phyloP scores from a whole-genome alignment of 1,139 yeast species.

The Nakaseomyces nivariensis region DNA sequence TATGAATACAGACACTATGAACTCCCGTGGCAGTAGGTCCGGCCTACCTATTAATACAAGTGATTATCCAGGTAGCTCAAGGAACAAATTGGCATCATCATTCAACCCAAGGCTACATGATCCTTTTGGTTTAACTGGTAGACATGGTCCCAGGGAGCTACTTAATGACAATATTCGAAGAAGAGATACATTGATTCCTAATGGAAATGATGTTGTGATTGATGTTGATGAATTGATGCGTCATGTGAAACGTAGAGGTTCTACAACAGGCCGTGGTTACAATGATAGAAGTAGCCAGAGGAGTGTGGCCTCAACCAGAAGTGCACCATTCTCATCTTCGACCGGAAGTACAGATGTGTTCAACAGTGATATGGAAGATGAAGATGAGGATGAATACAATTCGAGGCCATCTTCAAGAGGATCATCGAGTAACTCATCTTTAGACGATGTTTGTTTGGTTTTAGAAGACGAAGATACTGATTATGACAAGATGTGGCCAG shows the following conservation, averaged over 20 bases:
- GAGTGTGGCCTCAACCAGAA: conserved; percentile 5
- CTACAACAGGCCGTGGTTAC: conserved; percentile 5
- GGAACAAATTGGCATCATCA: neutral
- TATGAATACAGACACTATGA: neutral
- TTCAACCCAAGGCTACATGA: conserved; percentile 4
- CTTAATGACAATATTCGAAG: neutral
- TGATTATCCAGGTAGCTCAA: neutral
- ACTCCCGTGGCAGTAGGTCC: neutral
- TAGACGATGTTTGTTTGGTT: conserved; percentile 86
- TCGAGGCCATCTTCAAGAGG: conserved; percentile 33
- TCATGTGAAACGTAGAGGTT: conserved; percentile 19
- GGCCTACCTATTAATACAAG: neutral
- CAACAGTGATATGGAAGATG: conserved; percentile 4
- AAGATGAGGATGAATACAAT: conserved; percentile 21
- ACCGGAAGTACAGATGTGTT: conserved; percentile 8
- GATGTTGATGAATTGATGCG: conserved; percentile 28
- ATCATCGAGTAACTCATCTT: conserved; percentile 57
- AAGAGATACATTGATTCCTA: conserved; percentile 9
- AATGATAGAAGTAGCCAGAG: conserved; percentile 5
- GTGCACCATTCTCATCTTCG: neutral
- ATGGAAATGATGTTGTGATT: conserved; percentile 24
- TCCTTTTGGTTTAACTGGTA: conserved; percentile 6
- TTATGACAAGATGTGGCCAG: conserved; percentile 59
- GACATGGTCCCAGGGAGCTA: conserved; percentile 6
- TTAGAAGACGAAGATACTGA: conserved; percentile 40